Conservation (phyloP, 169 alveolate genomes). For the Eimeria maxima region DNA sequence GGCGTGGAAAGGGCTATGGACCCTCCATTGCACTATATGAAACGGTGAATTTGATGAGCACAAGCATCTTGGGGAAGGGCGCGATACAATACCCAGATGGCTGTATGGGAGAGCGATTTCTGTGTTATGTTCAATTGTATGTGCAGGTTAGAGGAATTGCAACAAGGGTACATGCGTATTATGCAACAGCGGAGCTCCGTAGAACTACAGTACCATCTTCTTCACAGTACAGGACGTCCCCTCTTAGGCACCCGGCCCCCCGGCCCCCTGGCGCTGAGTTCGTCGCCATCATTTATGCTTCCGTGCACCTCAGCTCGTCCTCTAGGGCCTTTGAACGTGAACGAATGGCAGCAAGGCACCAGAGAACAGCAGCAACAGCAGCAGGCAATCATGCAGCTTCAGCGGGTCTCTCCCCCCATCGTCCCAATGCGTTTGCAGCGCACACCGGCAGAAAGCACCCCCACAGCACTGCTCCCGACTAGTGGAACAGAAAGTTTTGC, state of each 20-base stretch:
- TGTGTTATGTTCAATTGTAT: not conserved
- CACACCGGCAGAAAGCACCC: not conserved
- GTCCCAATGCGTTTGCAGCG: not conserved
- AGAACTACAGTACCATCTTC: constrained; percentile 78
- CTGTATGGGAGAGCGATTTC: not conserved
- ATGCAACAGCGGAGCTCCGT: constrained; percentile 77
- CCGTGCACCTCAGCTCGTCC: constrained; percentile 70
- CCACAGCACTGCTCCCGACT: constrained; percentile 2
- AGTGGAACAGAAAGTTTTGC: constrained; percentile 25
- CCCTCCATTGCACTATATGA: constrained; percentile 75
- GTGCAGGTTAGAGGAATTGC: constrained; percentile 80
- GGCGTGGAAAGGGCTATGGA: constrained; percentile 19
- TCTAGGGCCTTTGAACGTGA: constrained; percentile 25
- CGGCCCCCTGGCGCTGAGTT: constrained; percentile 7
- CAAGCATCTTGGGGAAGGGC: not conserved
- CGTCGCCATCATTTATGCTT: constrained; percentile 76
- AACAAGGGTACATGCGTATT: constrained; percentile 73
- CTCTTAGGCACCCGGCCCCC: constrained; percentile 46
- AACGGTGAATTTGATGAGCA: constrained; percentile 24
- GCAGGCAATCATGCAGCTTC: constrained; percentile 58
- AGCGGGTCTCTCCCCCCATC: not conserved
- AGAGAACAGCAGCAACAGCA: constrained; percentile 62
- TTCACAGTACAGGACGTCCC: constrained; percentile 74
- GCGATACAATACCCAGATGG: not conserved
- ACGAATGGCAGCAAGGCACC: constrained; percentile 60